Evolutionary conservation across 768 basidiomycete species (phyloP).

Genomic region (Suillus brevipes): DNA sequence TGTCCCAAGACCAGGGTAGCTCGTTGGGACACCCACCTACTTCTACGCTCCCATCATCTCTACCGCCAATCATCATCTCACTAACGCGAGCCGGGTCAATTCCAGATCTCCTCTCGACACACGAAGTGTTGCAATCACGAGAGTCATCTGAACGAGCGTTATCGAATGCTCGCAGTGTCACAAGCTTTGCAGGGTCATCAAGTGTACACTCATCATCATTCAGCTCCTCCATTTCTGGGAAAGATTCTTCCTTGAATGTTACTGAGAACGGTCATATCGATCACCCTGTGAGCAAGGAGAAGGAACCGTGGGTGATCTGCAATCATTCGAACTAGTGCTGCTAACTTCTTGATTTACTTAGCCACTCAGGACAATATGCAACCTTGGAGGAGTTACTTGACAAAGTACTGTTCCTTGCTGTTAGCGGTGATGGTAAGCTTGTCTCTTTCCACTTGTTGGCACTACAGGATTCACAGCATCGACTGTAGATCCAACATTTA

Average conservation of each 20-base stretch:
- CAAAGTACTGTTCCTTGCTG: slow-evolving; percentile 77
- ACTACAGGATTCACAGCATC: slow-evolving; percentile 13
- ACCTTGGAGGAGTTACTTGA: slow-evolving; percentile 79
- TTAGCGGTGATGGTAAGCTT: slow-evolving; percentile 77
- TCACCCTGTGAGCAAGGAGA: slow-evolving; percentile 37
- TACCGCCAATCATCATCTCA: slow-evolving; percentile 43
- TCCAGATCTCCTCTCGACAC: slow-evolving; percentile 49
- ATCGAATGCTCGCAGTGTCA: slow-evolving; percentile 31
- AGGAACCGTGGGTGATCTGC: slow-evolving; percentile 49
- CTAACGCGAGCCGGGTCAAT: slow-evolving; percentile 57
- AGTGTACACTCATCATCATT: slow-evolving; percentile 21
- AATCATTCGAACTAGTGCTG: slow-evolving; percentile 2
- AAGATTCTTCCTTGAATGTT: slow-evolving; percentile 18
- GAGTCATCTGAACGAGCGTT: slow-evolving; percentile 27
- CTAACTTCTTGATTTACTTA: slow-evolving; percentile 23
- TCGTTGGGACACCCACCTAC: slow-evolving; percentile 32
- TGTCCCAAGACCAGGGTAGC: slow-evolving; percentile 29
- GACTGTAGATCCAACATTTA: slow-evolving; percentile 66
- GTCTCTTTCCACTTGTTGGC: slow-evolving; percentile 8
- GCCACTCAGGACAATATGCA: slow-evolving; percentile 67
- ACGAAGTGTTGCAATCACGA: slow-evolving; percentile 38
- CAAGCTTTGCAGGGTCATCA: slow-evolving; percentile 23
- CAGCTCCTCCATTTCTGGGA: slow-evolving; percentile 14
- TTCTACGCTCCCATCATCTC: slow-evolving; percentile 37
- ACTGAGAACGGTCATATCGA: slow-evolving; percentile 26